These are phyloP conservation scores for Strobilomyces confusus DNA, from an alignment of 768 basidiomycete genomes.

Conservation along the genomic window DNA sequence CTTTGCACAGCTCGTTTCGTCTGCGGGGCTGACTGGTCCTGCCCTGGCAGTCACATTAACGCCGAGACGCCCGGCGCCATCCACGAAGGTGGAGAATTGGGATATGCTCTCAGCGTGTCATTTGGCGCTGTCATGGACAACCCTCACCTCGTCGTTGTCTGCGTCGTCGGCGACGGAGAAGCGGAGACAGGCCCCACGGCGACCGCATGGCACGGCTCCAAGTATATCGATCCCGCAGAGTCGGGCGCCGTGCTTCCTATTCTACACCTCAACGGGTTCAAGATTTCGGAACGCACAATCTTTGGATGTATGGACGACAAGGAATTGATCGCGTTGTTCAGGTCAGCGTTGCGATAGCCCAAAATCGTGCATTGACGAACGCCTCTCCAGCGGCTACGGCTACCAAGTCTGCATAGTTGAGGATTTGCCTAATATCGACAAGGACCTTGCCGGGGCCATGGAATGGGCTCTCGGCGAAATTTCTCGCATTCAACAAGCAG, in stretches of 20 bases:
- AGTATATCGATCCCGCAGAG: constrained; percentile 88
- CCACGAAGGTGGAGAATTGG: constrained; percentile 89
- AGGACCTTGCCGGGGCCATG: constrained; percentile 75
- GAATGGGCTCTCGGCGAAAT: constrained; percentile 78
- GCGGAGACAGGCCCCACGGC: constrained; percentile 80
- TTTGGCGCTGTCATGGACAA: constrained; percentile 93
- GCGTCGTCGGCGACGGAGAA: constrained; percentile 87
- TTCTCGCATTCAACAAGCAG: constrained; percentile 72
- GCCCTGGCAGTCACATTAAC: constrained; percentile 68
- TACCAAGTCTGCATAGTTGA: constrained; percentile 85
- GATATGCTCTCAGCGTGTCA: constrained; percentile 81
- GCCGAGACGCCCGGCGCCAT: constrained; percentile 87
- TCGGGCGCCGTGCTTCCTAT: constrained; percentile 91
- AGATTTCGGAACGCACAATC: constrained; percentile 88
- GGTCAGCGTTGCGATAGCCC: constrained; percentile 34
- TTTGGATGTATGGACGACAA: constrained; percentile 89
- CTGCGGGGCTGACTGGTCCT: not conserved
- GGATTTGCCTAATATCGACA: constrained; percentile 61
- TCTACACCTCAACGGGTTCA: constrained; percentile 83
- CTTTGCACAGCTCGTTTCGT: not conserved
- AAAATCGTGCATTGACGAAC: not conserved
- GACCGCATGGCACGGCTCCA: constrained; percentile 79
- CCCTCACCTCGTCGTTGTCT: constrained; percentile 76
- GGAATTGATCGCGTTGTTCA: constrained; percentile 72
- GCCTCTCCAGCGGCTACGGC: constrained; percentile 61